phyloP scores from a whole-genome alignment of 2,329 filamentous ascomycete species.

The Pseudogymnoascus sp. region DNA sequence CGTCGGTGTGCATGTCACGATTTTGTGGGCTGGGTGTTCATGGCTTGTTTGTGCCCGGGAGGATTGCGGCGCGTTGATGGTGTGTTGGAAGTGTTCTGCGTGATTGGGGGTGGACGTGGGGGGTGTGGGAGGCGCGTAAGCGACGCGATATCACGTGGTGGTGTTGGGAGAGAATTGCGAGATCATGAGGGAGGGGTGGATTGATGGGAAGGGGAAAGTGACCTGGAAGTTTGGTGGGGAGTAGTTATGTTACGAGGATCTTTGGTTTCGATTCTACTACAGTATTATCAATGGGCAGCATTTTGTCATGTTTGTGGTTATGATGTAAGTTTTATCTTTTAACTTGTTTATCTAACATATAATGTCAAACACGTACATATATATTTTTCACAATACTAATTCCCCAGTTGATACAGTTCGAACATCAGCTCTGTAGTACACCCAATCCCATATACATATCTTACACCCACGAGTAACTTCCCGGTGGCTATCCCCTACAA shows the following conservation, averaged over 20 bases:
- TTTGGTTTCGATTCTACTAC: neutral
- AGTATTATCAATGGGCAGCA: neutral
- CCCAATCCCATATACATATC: neutral
- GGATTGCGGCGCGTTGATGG: neutral
- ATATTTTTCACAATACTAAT: neutral
- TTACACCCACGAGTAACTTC: neutral
- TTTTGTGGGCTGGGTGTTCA: neutral
- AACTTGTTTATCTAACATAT: neutral
- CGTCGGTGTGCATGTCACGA: constrained; percentile 5
- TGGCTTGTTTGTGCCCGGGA: neutral
- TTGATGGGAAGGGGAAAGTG: neutral
- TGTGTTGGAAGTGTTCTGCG: neutral
- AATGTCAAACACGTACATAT: neutral
- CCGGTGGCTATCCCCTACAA: neutral
- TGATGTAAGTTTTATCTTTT: neutral
- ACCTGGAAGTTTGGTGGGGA: neutral
- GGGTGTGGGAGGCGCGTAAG: neutral
- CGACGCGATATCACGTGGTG: constrained; percentile 1
- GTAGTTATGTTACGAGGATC: neutral
- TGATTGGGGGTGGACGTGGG: neutral
- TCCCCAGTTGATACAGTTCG: neutral
- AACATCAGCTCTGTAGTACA: neutral
- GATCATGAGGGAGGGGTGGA: neutral
- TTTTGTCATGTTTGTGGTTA: neutral
- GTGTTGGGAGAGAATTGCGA: neutral